Evolutionary conservation across 768 basidiomycete genomes (phyloP).

Genomic region (Tylopilus plumbeoviolaceoides): DNA sequence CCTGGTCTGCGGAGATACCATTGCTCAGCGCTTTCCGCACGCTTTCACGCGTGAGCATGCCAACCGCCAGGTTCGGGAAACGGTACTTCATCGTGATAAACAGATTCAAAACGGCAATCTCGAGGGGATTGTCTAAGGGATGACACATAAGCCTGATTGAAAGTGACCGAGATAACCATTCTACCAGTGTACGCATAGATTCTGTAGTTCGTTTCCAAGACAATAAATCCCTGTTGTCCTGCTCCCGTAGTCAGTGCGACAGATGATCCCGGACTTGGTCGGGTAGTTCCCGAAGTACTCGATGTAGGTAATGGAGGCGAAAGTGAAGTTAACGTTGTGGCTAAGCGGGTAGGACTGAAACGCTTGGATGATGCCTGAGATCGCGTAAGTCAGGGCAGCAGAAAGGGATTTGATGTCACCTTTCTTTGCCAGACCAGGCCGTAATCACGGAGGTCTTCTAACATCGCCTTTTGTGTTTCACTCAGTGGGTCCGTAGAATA

Average conservation of each 20-base stretch:
- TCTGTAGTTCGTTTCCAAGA: slow-evolving; percentile 97
- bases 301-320: slow-evolving; percentile 73
- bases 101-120: slow-evolving; percentile 92
- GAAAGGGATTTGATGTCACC: slow-evolving; percentile 38
- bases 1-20: slow-evolving; percentile 96
- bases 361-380: slow-evolving; percentile 64
- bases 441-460: slow-evolving; percentile 91
- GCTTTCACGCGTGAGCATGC: slow-evolving; percentile 90
- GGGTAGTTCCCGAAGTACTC: slow-evolving; percentile 20
- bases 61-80: slow-evolving; percentile 96
- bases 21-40: slow-evolving; percentile 91
- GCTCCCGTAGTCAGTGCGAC: slow-evolving; percentile 44
- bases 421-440: slow-evolving; percentile 88
- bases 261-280: slow-evolving; percentile 12
- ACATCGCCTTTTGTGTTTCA: slow-evolving; percentile 77
- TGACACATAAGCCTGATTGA: slow-evolving; percentile 16
- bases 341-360: slow-evolving; percentile 92
- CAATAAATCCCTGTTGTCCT: slow-evolving; percentile 83
- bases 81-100: slow-evolving; percentile 91
- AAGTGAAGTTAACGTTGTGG: slow-evolving; percentile 91
- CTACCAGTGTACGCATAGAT: slow-evolving; percentile 96
- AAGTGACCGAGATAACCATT: slow-evolving; percentile 11
- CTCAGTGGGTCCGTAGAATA: slow-evolving; percentile 83
- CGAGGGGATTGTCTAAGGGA: slow-evolving; percentile 81
- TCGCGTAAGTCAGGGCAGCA: slow-evolving; percentile 9